A percentile compares a stretch with the other conserved stretches of the same genome.
phyloP scores from a whole-genome alignment of 768 basidiomycete species.

The Gymnopilus junonius region DNA sequence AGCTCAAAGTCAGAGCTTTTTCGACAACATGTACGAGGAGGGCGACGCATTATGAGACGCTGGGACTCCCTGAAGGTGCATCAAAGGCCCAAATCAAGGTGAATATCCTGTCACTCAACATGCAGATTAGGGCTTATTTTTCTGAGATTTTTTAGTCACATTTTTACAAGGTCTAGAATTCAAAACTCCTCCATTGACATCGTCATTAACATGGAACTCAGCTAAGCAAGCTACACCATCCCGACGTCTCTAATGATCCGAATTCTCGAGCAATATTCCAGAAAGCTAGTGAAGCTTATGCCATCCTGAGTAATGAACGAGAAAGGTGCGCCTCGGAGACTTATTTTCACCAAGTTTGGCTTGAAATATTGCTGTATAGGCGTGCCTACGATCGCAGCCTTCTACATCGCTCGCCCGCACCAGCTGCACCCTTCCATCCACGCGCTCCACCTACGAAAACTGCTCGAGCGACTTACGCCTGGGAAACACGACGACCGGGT shows the following conservation, averaged over 20 bases:
- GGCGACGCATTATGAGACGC: slow-evolving; percentile 22
- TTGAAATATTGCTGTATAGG: slow-evolving; percentile 22
- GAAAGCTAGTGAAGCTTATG: slow-evolving; percentile 48
- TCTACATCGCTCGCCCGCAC: slow-evolving; percentile 30
- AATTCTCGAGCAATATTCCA: slow-evolving; percentile 41
- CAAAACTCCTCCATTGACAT: not conserved
- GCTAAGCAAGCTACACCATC: slow-evolving; percentile 54
- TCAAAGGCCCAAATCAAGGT: slow-evolving; percentile 27
- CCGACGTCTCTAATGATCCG: slow-evolving; percentile 50
- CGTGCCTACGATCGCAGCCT: slow-evolving; percentile 50
- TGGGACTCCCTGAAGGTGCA: slow-evolving; percentile 20
- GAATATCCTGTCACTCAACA: not conserved
- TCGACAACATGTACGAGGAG: slow-evolving; percentile 13
- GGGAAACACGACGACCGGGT: slow-evolving; percentile 35
- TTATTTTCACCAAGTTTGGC: not conserved
- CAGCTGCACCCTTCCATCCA: slow-evolving; percentile 23
- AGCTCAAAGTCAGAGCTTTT: not conserved
- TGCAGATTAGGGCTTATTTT: not conserved
- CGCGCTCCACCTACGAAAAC: slow-evolving; percentile 30
- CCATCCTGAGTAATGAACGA: slow-evolving; percentile 47
- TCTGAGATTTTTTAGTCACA: slow-evolving; percentile 19
- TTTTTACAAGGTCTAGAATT: slow-evolving; percentile 23
- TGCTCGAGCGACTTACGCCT: slow-evolving; percentile 44
- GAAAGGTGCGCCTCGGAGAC: slow-evolving; percentile 34
- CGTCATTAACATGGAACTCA: slow-evolving; percentile 12